Base-by-base conservation (phyloP, 345 rosid species). In the Dipteronia dyeriana region DNA sequence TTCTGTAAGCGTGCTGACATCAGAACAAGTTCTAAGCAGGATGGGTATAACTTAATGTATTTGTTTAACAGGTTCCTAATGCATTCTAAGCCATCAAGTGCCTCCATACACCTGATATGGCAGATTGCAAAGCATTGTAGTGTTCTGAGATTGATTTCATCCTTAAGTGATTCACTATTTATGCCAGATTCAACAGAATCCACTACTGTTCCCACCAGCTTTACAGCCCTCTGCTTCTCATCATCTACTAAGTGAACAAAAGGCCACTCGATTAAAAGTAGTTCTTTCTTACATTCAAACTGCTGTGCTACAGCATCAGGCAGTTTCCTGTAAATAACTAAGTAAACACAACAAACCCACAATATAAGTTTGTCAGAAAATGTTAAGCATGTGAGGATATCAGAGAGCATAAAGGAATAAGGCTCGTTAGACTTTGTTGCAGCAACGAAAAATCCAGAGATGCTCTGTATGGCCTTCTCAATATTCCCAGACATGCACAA, bases 341-440 rank as follows among this genome's bases (percentile, higher is more conserved):
- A 89, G 95, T 96, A 96, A 83, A 91, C 88, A 91, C 98, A 96
- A 92, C 92, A 94, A 90, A 96, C 83, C 99, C 99, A 96, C 89
- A 96, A 92, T 82, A 93, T 87, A 91, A 90, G 91, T 89, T 88
- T 91, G 87, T 94, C 99, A 91, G 97, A 86, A 87, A 86, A 80
- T 78, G 90, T 90, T 87, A 96, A 87, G 92, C 91, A 92, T 75
- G 85, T 80, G 89, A 92, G 87, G 81, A 91, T 94, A 90, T 87
- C 88, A 87, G 90, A 84, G 85, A 95, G 84, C 88, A 88, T 86
- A 83, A 76, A 71, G 85, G 84, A 80, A 77, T 84, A 86, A 80
- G 85, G 85, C 83, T 91, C 92, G 67, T 91, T 90, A 71, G 95
- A 84, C 80, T 79, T 79, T 82, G 85, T 73, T 66, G 79, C 84